Percentiles rank a stretch among this genome's conserved stretches.
phyloP scores from a whole-genome alignment of 1,139 yeast genomes.

The Arxiozyma bovina region DNA sequence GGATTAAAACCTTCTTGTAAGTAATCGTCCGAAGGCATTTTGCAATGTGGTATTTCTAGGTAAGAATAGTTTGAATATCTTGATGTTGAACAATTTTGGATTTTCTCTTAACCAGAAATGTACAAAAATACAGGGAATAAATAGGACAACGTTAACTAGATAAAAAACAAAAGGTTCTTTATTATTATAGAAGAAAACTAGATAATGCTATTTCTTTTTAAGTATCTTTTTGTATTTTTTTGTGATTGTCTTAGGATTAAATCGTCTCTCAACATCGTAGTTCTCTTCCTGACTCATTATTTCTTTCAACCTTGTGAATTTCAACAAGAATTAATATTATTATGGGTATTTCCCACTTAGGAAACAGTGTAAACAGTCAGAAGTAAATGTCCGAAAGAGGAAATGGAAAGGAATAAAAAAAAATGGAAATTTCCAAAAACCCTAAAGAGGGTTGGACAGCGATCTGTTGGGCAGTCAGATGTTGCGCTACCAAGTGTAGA shows the following conservation, averaged over 20 bases:
- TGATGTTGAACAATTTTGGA: background rate
- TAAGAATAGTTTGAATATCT: background rate
- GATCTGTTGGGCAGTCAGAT: background rate
- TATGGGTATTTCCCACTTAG: background rate
- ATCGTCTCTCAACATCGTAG: too few relatives aligned
- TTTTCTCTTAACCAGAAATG: too few relatives aligned
- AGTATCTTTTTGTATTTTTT: too few relatives aligned
- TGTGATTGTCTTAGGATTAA: too few relatives aligned
- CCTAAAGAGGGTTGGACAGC: background rate
- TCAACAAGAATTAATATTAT: background rate
- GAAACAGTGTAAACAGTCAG: background rate
- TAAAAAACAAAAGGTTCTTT: too few relatives aligned
- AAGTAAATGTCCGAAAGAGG: background rate
- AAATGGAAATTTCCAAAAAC: background rate
- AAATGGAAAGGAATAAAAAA: background rate
- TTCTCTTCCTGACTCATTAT: too few relatives aligned
- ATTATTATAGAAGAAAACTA: too few relatives aligned
- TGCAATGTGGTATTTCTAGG: background rate
- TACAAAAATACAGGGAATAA: too few relatives aligned
- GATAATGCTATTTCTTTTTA: too few relatives aligned
- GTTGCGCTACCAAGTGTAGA: too few relatives aligned
- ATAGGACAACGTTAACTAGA: too few relatives aligned
- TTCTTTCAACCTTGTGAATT: too few relatives aligned
- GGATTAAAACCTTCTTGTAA: slow-evolving; percentile 43
- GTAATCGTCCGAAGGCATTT: background rate